A percentile compares a stretch with the other conserved stretches of the same genome.
Conservation (phyloP, 2,329 filamentous ascomycete genomes). For the Rachicladosporium sp. region DNA sequence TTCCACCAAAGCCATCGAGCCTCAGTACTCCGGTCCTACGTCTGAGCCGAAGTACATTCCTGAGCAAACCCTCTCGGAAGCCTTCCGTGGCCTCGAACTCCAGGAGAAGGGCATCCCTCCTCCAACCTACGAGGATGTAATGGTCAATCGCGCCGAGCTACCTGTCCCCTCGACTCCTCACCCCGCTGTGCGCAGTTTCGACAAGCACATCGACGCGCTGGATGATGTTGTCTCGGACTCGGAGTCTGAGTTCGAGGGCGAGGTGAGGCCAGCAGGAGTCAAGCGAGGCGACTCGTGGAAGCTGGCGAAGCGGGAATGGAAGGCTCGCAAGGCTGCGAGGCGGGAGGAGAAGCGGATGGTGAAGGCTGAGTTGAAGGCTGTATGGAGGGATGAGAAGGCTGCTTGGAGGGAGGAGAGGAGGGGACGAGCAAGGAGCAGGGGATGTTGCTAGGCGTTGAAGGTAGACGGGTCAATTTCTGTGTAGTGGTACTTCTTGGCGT, state of each 20-base stretch:
- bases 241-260: background rate
- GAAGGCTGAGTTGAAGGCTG: background rate
- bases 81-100: too few relatives aligned
- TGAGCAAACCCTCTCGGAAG: too few relatives aligned
- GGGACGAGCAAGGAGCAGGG: background rate
- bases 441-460: too few relatives aligned
- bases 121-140: slow-evolving; percentile 2
- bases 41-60: too few relatives aligned
- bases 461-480: too few relatives aligned
- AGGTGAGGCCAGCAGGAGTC: too few relatives aligned
- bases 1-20: too few relatives aligned
- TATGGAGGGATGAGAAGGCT: slow-evolving; percentile 1
- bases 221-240: background rate
- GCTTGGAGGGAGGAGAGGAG: slow-evolving; percentile 1
- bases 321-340: background rate
- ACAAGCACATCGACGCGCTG: too few relatives aligned
- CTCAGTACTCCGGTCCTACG: too few relatives aligned
- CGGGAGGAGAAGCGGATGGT: slow-evolving; percentile 6
- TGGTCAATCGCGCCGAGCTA: background rate
- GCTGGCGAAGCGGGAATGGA: background rate
- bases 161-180: too few relatives aligned
- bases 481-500: too few relatives aligned
- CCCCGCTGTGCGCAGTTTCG: too few relatives aligned
- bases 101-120: slow-evolving; percentile 1
- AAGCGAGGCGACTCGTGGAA: background rate